These are phyloP conservation scores for Verticillium klebahnii DNA, from an alignment of 2,329 filamentous ascomycete genomes.

Conservation along the genomic window DNA sequence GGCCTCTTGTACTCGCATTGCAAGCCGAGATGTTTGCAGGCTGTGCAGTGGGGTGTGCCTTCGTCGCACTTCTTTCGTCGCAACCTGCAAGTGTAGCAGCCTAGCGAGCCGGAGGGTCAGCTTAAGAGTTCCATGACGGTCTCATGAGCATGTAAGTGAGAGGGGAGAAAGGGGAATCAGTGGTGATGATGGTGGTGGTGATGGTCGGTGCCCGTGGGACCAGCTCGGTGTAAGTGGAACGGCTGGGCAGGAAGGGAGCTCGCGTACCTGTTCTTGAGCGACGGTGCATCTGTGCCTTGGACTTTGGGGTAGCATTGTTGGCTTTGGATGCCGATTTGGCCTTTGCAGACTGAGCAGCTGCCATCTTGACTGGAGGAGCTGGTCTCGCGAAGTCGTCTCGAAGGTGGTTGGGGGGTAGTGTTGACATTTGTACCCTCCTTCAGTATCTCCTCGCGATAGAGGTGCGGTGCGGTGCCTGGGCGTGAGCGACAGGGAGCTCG, in stretches of 20 bases:
- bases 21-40: slow-evolving; percentile 71
- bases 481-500: slow-evolving; percentile 26
- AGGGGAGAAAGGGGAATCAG: slow-evolving; percentile 1
- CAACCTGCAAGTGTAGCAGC: slow-evolving; percentile 65
- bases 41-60: slow-evolving; percentile 56
- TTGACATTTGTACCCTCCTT: slow-evolving; percentile 58
- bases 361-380: slow-evolving; percentile 52
- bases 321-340: slow-evolving; percentile 53
- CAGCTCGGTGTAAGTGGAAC: slow-evolving; percentile 5
- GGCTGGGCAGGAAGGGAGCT: slow-evolving; percentile 13
- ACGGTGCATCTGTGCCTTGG: slow-evolving; percentile 83
- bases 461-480: slow-evolving; percentile 31
- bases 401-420: slow-evolving; percentile 55
- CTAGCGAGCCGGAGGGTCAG: slow-evolving; percentile 26
- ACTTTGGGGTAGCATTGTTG: slow-evolving; percentile 52
- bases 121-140: neutral
- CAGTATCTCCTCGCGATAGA: slow-evolving; percentile 18
- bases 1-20: slow-evolving; percentile 95
- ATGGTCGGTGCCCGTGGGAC: slow-evolving; percentile 5
- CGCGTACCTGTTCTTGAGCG: slow-evolving; percentile 83
- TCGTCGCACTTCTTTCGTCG: slow-evolving; percentile 68
- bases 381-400: slow-evolving; percentile 38
- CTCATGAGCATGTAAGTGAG: slow-evolving; percentile 23
- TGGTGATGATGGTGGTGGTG: slow-evolving; percentile 16
- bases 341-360: slow-evolving; percentile 55